Percentiles rank a stretch among this genome's conserved stretches.
Conservation (phyloP, 108 stramenopile species). For the Hondaea fermentalgiana region DNA sequence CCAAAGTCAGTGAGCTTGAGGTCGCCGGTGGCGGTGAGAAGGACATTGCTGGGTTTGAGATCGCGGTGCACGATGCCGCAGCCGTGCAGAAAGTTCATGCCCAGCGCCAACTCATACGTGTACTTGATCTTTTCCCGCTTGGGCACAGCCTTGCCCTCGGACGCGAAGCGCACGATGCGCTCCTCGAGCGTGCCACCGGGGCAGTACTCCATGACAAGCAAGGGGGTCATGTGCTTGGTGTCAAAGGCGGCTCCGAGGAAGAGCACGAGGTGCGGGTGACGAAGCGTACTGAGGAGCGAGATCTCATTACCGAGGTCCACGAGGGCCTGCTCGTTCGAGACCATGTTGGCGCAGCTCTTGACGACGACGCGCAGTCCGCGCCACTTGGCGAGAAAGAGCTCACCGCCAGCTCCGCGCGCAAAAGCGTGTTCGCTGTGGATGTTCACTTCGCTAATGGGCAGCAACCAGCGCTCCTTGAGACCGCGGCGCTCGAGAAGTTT, state of each 20-base stretch:
- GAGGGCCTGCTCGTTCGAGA: neutral
- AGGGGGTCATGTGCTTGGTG: neutral
- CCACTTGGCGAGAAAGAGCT: slow-evolving; percentile 13
- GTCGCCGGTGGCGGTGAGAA: slow-evolving; percentile 71
- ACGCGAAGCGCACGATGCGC: neutral
- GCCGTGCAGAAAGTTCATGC: slow-evolving; percentile 81
- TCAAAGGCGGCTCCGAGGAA: slow-evolving; percentile 9
- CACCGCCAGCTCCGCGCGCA: slow-evolving; percentile 2
- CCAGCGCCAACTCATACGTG: slow-evolving; percentile 68
- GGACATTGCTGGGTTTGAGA: slow-evolving; percentile 70
- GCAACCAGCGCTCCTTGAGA: neutral
- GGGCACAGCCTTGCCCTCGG: slow-evolving; percentile 52
- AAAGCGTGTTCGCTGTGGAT: neutral
- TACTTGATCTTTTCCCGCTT: slow-evolving; percentile 60
- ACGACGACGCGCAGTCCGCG: slow-evolving; percentile 8
- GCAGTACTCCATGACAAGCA: slow-evolving; percentile 14
- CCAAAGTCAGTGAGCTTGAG: slow-evolving; percentile 93
- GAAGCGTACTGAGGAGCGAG: neutral
- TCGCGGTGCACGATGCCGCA: slow-evolving; percentile 80
- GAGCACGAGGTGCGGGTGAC: neutral
- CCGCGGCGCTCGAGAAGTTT: neutral
- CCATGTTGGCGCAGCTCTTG: neutral
- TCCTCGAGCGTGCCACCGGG: neutral
- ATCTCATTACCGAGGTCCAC: neutral
- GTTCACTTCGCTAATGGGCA: neutral